Conservation (phyloP, 306 rosid species). For the Cotoneaster glaucophyllus region DNA sequence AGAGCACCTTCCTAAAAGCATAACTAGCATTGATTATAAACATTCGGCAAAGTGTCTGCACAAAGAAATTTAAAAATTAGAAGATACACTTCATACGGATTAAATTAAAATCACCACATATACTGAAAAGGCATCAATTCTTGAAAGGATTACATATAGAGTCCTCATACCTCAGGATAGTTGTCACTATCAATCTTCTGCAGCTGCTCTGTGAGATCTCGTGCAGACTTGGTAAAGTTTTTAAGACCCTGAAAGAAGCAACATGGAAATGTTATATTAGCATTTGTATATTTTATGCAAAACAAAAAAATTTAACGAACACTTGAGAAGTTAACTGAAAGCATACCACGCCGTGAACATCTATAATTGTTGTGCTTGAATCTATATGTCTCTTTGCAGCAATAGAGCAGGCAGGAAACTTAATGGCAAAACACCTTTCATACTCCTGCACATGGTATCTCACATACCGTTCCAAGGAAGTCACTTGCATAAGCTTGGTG, state of each 20-base stretch:
- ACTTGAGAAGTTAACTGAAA: constrained; percentile 6
- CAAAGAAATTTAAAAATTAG: constrained; percentile 7
- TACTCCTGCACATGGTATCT: constrained; percentile 86
- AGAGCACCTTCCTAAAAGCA: constrained; percentile 69
- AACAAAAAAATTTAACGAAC: constrained; percentile 4
- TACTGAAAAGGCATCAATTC: neutral
- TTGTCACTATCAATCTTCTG: constrained; percentile 87
- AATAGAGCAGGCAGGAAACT: constrained; percentile 88
- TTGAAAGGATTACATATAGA: neutral
- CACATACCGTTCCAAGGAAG: constrained; percentile 66
- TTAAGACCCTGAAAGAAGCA: constrained; percentile 61
- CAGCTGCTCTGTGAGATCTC: constrained; percentile 68
- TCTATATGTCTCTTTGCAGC: constrained; percentile 89
- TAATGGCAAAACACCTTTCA: constrained; percentile 67
- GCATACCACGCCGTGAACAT: constrained; percentile 89
- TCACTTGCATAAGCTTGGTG: constrained; percentile 69
- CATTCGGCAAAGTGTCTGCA: constrained; percentile 79
- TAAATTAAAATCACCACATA: neutral
- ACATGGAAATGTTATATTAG: neutral
- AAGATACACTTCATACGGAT: neutral
- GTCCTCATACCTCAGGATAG: constrained; percentile 74
- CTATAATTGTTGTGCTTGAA: constrained; percentile 85
- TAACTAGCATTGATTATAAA: constrained; percentile 89
- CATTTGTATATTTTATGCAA: neutral
- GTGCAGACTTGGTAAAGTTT: constrained; percentile 68